A percentile compares a stretch with the other conserved stretches of the same genome.
These are phyloP conservation scores for Claviceps paspali DNA, from an alignment of 2,329 filamentous ascomycete species.

Conservation along the genomic window DNA sequence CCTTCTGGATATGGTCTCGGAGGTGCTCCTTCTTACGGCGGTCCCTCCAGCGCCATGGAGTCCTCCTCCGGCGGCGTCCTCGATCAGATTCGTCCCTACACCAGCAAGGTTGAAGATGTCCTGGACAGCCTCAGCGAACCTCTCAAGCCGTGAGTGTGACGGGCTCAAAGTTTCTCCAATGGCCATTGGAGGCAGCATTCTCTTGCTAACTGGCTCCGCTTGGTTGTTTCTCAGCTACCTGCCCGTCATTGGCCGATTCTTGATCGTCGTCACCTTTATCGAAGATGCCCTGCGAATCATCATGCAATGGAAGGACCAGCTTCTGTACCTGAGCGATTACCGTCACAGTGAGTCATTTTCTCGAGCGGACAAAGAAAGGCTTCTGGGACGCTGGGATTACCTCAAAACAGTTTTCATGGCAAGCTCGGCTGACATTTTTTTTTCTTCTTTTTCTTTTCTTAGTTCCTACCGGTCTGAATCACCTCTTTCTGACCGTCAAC, in stretches of 20 bases:
- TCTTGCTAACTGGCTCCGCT: slow-evolving; percentile 8
- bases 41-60: slow-evolving; percentile 35
- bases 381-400: too few species aligned
- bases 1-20: slow-evolving; percentile 74
- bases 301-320: slow-evolving; percentile 94
- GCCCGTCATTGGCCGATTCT: slow-evolving; percentile 85
- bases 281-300: slow-evolving; percentile 93
- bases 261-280: slow-evolving; percentile 96
- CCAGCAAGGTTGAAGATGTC: slow-evolving; percentile 94
- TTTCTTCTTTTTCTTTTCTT: neutral
- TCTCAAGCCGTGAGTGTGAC: slow-evolving; percentile 61
- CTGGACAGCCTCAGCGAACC: slow-evolving; percentile 80
- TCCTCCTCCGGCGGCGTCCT: slow-evolving; percentile 46
- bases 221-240: slow-evolving; percentile 51
- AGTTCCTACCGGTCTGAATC: slow-evolving; percentile 75
- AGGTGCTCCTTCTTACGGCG: slow-evolving; percentile 52
- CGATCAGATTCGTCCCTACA: slow-evolving; percentile 83
- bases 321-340: slow-evolving; percentile 85
- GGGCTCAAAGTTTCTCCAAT: too few species aligned
- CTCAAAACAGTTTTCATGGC: too few species aligned
- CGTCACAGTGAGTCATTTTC: slow-evolving; percentile 59
- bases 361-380: neutral
- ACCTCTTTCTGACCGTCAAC: slow-evolving; percentile 83
- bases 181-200: neutral
- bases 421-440: neutral